phyloP scores from a whole-genome alignment of 2,329 filamentous ascomycete species.

The Aureobasidium sp. region DNA sequence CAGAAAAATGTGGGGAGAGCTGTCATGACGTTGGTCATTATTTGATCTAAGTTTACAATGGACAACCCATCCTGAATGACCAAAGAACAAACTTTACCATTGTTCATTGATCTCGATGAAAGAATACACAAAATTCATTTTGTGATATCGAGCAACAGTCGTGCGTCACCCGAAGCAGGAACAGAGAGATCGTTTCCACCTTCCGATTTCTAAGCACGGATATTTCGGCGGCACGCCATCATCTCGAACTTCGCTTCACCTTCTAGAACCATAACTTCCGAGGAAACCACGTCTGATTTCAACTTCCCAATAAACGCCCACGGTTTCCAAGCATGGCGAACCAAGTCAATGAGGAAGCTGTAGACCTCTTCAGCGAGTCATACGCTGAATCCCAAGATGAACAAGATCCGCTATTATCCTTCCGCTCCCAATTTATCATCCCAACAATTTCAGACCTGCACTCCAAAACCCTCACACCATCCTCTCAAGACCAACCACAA shows the following conservation, averaged over 20 bases:
- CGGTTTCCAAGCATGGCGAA: background rate
- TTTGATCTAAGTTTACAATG: background rate
- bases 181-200: background rate
- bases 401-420: constrained; percentile 28
- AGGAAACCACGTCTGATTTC: background rate
- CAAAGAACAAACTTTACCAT: too few species aligned
- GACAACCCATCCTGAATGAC: too few species aligned
- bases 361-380: constrained; percentile 6
- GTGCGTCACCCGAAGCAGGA: background rate
- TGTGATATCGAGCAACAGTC: background rate
- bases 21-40: background rate
- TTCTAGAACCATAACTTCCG: background rate
- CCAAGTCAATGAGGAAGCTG: background rate
- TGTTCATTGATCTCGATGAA: too few species aligned
- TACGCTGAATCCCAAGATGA: constrained; percentile 23
- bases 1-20: background rate
- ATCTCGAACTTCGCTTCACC: background rate
- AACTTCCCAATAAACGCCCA: too few species aligned
- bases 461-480: constrained; percentile 32
- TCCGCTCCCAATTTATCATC: constrained; percentile 64
- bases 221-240: background rate
- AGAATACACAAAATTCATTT: too few species aligned
- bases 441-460: constrained; percentile 65
- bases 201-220: background rate
- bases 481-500: constrained; percentile 20